phyloP scores from a whole-genome alignment of 2,329 filamentous ascomycete species.

The Exserohilum turcica region DNA sequence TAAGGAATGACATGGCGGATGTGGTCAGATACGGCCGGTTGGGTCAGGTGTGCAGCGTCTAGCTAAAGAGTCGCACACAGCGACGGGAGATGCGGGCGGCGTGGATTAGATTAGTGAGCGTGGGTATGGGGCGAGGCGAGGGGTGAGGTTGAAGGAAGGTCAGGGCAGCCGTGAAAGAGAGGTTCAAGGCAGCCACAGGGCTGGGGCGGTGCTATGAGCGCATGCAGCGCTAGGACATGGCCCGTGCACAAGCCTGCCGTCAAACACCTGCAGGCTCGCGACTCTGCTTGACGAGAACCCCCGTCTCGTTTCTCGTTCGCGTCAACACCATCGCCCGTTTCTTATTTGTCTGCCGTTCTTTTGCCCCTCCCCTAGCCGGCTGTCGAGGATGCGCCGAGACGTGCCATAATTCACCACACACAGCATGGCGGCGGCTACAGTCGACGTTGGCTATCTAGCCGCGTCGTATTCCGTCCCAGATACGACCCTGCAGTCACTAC shows the following conservation, averaged over 20 bases:
- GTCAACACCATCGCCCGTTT: constrained; percentile 18
- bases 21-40: neutral
- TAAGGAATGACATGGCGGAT: constrained; percentile 44
- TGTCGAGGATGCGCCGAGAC: constrained; percentile 30
- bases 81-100: constrained; percentile 3
- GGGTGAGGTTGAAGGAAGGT: constrained; percentile 2
- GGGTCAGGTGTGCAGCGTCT: constrained; percentile 34
- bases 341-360: constrained; percentile 34
- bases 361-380: neutral
- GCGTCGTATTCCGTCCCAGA: constrained; percentile 72
- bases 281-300: constrained; percentile 10
- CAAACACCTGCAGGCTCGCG: constrained; percentile 31
- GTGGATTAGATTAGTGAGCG: constrained; percentile 4
- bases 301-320: constrained; percentile 22
- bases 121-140: neutral
- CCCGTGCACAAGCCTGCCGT: constrained; percentile 17
- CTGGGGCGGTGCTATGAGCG: constrained; percentile 17
- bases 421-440: constrained; percentile 61
- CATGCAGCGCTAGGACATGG: constrained; percentile 20
- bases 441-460: constrained; percentile 76
- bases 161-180: constrained; percentile 7
- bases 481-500: constrained; percentile 63
- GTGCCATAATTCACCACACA: constrained; percentile 13
- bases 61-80: constrained; percentile 42
- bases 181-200: constrained; percentile 1